These are phyloP conservation scores for Coniochaeta prunicola DNA, from an alignment of 2,329 filamentous ascomycete species.

Conservation along the genomic window DNA sequence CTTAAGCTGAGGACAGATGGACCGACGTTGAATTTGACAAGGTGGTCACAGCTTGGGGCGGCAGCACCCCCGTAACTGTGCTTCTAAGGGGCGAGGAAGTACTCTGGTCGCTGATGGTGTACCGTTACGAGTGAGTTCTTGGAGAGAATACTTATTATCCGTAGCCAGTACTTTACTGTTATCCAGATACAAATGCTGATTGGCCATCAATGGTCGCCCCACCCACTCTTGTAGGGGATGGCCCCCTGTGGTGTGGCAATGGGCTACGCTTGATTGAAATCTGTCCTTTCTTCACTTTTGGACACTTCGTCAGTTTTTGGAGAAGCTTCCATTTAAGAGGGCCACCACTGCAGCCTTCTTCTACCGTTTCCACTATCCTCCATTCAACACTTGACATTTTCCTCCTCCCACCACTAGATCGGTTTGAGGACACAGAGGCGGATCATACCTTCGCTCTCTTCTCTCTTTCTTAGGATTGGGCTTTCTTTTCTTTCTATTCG, in stretches of 20 bases:
- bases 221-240: slow-evolving; percentile 27
- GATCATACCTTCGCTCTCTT: slow-evolving; percentile 14
- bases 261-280: slow-evolving; percentile 29
- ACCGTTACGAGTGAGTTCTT: not conserved
- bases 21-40: not conserved
- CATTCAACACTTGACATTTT: slow-evolving; percentile 2
- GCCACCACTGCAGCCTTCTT: not conserved
- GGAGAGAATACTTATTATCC: not conserved
- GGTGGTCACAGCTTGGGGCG: slow-evolving; percentile 1
- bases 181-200: not conserved
- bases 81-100: not conserved
- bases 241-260: slow-evolving; percentile 24
- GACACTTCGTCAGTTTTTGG: slow-evolving; percentile 29
- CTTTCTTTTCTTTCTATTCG: slow-evolving; percentile 4
- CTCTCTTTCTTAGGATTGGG: slow-evolving; percentile 11
- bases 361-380: not conserved
- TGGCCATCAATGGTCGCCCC: not conserved
- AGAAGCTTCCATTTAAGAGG: slow-evolving; percentile 5
- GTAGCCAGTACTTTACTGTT: not conserved
- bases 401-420: slow-evolving; percentile 4
- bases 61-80: not conserved
- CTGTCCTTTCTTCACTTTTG: slow-evolving; percentile 39
- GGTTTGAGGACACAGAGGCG: slow-evolving; percentile 7
- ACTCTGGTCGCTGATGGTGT: not conserved
- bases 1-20: slow-evolving; percentile 1